Conservation (phyloP, 164 flowering plant genomes). For the Macadamia tetraphylla region DNA sequence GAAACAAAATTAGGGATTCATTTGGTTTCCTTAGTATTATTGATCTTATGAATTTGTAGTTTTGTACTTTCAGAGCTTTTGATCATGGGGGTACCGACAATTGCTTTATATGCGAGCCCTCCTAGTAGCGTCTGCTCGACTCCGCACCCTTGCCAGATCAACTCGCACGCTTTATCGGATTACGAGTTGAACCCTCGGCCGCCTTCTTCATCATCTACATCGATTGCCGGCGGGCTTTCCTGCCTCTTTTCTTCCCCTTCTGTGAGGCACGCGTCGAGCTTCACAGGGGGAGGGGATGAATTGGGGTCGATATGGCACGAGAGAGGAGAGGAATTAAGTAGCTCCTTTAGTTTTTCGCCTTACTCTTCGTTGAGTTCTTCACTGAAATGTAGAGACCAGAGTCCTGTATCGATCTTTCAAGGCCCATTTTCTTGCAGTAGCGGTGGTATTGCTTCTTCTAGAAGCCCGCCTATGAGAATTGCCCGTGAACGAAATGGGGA, state of each 20-base stretch:
- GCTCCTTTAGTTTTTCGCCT: slow-evolving; percentile 51
- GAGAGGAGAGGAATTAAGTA: slow-evolving; percentile 59
- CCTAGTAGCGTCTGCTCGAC: slow-evolving; percentile 70
- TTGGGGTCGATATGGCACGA: slow-evolving; percentile 46
- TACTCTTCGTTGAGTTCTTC: slow-evolving; percentile 41
- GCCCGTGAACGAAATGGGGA: slow-evolving; percentile 29
- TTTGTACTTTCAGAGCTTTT: neutral
- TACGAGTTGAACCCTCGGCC: slow-evolving; percentile 51
- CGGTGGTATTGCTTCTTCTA: slow-evolving; percentile 31
- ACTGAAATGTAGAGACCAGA: slow-evolving; percentile 56
- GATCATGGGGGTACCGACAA: slow-evolving; percentile 70
- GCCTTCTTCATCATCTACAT: slow-evolving; percentile 41
- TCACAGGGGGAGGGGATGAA: slow-evolving; percentile 42
- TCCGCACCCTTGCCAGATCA: slow-evolving; percentile 56
- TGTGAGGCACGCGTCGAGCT: slow-evolving; percentile 39
- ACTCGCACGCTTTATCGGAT: slow-evolving; percentile 50
- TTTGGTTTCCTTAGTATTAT: neutral
- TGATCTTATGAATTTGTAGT: neutral
- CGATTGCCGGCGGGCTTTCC: slow-evolving; percentile 74
- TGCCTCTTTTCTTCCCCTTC: slow-evolving; percentile 55
- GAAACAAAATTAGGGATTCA: neutral
- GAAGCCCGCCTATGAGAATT: slow-evolving; percentile 49
- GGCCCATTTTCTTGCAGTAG: slow-evolving; percentile 62
- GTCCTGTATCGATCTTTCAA: slow-evolving; percentile 87
- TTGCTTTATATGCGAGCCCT: slow-evolving; percentile 76